Evolutionary conservation across 495 filamentous ascomycete genomes (phyloP).

Genomic region (Apodospora peruviana): DNA sequence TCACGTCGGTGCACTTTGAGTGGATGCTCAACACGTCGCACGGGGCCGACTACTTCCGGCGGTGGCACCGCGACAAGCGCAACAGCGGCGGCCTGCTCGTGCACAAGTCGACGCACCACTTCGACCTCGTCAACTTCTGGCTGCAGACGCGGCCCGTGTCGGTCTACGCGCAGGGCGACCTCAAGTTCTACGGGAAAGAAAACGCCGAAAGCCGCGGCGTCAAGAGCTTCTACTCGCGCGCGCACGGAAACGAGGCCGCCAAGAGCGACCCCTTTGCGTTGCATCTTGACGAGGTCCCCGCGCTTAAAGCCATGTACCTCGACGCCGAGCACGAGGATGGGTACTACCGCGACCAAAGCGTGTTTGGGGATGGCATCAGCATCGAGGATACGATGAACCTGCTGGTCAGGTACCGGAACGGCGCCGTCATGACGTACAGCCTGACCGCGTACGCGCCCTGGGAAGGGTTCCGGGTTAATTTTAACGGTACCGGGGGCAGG

Average conservation of each 20-base stretch:
- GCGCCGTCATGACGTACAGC: constrained; percentile 44
- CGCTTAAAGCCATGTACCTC: constrained; percentile 50
- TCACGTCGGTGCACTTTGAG: constrained; percentile 54
- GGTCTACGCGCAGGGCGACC: constrained; percentile 43
- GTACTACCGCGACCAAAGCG: constrained; percentile 53
- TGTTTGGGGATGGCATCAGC: constrained; percentile 54
- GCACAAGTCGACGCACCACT: constrained; percentile 48
- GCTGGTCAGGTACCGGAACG: constrained; percentile 49
- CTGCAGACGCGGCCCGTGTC: constrained; percentile 36
- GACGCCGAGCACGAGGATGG: constrained; percentile 56
- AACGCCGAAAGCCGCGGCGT: constrained; percentile 38
- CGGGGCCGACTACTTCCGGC: constrained; percentile 56
- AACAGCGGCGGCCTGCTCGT: constrained; percentile 51
- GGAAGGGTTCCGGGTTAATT: constrained; percentile 43
- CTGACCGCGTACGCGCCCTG: constrained; percentile 44
- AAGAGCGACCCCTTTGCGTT: constrained; percentile 45
- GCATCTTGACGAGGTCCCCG: constrained; percentile 41
- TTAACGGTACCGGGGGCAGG: constrained; percentile 41
- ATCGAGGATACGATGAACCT: constrained; percentile 58
- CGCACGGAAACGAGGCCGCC: constrained; percentile 30
- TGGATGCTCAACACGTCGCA: constrained; percentile 56
- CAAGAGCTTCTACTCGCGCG: constrained; percentile 33
- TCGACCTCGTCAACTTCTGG: constrained; percentile 49
- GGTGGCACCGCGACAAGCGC: constrained; percentile 55
- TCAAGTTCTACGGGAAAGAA: constrained; percentile 43